These are phyloP conservation scores for Angomonas deanei DNA, from an alignment of 208 protist species.

Conservation along the genomic window DNA sequence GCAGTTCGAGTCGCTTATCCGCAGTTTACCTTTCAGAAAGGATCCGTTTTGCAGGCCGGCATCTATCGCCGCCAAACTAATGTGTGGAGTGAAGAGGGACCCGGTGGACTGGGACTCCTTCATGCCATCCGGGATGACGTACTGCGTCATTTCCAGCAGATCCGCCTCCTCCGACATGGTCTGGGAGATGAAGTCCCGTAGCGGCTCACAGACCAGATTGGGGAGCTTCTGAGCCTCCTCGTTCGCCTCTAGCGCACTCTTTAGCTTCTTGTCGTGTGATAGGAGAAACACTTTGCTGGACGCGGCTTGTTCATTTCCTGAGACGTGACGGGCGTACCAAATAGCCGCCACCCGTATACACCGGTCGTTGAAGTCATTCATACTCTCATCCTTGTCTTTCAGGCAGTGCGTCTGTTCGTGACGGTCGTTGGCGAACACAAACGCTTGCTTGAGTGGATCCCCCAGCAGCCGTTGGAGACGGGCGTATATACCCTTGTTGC, in stretches of 20 bases:
- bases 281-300: conserved; percentile 40
- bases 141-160: conserved; percentile 80
- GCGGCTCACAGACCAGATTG: conserved; percentile 56
- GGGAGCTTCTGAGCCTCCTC: conserved; percentile 20
- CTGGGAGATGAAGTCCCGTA: conserved; percentile 56
- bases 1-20: conserved; percentile 73
- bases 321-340: conserved; percentile 85
- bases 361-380: conserved; percentile 89
- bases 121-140: conserved; percentile 59
- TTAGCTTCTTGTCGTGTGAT: conserved; percentile 68
- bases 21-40: conserved; percentile 71
- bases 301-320: conserved; percentile 20
- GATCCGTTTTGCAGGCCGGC: conserved; percentile 52
- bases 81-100: conserved; percentile 51
- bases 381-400: conserved; percentile 52
- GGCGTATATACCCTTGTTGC: conserved; percentile 86
- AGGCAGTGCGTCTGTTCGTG: conserved; percentile 87
- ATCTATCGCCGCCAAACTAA: conserved; percentile 36
- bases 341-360: conserved; percentile 73
- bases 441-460: conserved; percentile 67
- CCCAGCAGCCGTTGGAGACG: conserved; percentile 72
- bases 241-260: conserved; percentile 11
- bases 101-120: conserved; percentile 45
- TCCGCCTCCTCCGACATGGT: conserved; percentile 47
- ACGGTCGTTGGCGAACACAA: conserved; percentile 90